Base-by-base conservation (phyloP, 2,329 filamentous ascomycete genomes). In the Claviceps monticola region DNA sequence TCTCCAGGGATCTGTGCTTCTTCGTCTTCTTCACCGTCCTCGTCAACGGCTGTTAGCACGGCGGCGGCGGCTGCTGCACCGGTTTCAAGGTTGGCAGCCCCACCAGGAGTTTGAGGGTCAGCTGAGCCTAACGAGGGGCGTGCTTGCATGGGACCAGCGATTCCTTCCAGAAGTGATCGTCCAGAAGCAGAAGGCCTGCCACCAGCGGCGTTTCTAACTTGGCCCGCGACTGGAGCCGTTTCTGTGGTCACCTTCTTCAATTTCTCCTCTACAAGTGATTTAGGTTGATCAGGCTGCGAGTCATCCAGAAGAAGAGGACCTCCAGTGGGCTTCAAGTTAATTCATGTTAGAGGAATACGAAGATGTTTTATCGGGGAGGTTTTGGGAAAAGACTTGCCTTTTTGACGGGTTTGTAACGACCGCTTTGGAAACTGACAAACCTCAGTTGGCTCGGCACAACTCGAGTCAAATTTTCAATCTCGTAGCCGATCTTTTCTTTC, bases 401-500 rank as follows among this genome's bases (percentile, higher is more conserved):
- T 68, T 82, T 82, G 55, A 97, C 90, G 38, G 93, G 91, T 75
- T 86, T 88, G 70, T 96, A 98, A 60, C 94, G 83, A 46, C 87
- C 86, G 56, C 87, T 80, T 48, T 88, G 82, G 75, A 98, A 95
- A 68, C 82, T 95, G 63, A 98, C 88, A 68, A 91, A 96, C 74
- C 95, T 95, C 63, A 97, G 79, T 72, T 98, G 93, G 46, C 82
- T 80, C 1, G 90, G 93, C 47, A 98, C 79, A 38, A 98, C 89
- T 60, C 93, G 81, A 51, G 86, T 94, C 88, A 98, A 94, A 74
- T 98, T 98, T 64, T 93, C 87, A 56, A 98, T 79, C 57, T 96
- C 89, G 66, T 93, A 96, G 59, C 93, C 93, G 54, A 95, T 79
- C 79, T 95, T 97, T 73, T 98, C 93, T 74, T 93, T 94, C 69